Conservation (phyloP, 176 grass and related monocot species). For the Aegilops longissima region DNA sequence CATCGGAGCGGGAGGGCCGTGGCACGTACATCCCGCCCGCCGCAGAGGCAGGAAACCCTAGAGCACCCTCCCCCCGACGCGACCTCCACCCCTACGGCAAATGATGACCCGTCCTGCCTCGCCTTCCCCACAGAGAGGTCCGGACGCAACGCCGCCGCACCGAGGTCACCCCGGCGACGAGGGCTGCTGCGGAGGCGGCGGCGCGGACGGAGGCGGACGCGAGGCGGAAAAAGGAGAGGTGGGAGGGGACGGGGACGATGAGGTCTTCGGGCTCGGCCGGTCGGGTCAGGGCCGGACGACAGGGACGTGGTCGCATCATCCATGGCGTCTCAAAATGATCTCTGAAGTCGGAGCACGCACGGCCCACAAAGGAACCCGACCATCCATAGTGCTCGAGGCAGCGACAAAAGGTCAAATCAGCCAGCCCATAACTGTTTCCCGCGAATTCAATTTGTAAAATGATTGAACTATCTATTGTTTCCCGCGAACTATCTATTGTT, state of each 20-base stretch:
- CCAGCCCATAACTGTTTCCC: no score
- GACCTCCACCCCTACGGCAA: slow-evolving; percentile 28
- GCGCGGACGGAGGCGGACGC: slow-evolving; percentile 3
- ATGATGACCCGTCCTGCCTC: neutral
- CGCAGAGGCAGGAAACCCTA: slow-evolving; percentile 15
- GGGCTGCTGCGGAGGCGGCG: neutral
- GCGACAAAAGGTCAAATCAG: no score
- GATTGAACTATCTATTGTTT: no score
- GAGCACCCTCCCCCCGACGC: neutral
- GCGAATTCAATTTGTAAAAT: no score
- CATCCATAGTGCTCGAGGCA: no score
- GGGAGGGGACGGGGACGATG: neutral
- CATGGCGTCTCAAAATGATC: neutral
- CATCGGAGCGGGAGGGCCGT: slow-evolving; percentile 33
- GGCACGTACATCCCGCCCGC: slow-evolving; percentile 58
- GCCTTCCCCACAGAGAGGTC: neutral
- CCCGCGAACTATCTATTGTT: no score
- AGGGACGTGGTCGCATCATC: slow-evolving; percentile 28
- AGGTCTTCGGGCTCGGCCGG: slow-evolving; percentile 37
- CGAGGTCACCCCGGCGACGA: slow-evolving; percentile 16
- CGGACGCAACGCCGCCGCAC: neutral
- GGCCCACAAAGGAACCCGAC: neutral
- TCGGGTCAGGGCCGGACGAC: slow-evolving; percentile 1
- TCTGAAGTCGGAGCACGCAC: neutral
- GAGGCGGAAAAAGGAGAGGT: neutral